Base-by-base conservation (phyloP, 1,284 basidiomycete genomes). In the Gomphus sp. region DNA sequence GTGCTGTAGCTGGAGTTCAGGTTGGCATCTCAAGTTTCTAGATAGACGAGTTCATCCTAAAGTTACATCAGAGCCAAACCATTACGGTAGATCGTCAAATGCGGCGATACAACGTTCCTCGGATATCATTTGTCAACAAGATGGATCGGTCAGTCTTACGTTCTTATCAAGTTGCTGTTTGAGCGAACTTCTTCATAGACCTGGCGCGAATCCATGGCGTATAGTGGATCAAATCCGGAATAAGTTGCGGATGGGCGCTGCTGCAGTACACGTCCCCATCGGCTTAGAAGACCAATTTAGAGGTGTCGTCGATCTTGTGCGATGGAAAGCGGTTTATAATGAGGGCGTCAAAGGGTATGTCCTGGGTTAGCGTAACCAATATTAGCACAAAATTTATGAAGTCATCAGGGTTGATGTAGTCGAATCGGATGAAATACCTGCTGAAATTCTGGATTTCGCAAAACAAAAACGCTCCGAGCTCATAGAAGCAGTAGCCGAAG, bases 11-110 rank as follows among this genome's bases (percentile, higher is more conserved):
- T 58, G 97, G 97, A 65, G 97, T 99, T 22, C 93, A 94, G 76
- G 89, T 87, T 61, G 37, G 79, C 69, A 16, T 28, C 9, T 44
- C n/a, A 43, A 31, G 31, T 33, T 52, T 60, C 34, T 43, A 3
- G 37, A 31, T 34, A n/a, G 34, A 25, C 8, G 31, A 18, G n/a
- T 31, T 44, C 4, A 33, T 8, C 10, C 34, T 28, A 25, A 43
- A 7, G 41, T 31, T 16, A 45, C 18, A 52, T 18, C 72, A 93
- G 84, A 91, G 91, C 74, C 97, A 99, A 82, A 99, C 97, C 1
- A 99, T 96, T 55, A 99, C 97, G 9, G 97, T 99, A 55, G 97
- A 99, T 74, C 80, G 97, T 64, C 97, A 99, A 79, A 99, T 99
- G 97, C 81, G 91, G 65, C 84, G 97, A 47, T 99, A 99, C 71